Conservation (phyloP, 768 basidiomycete genomes). For the Pulveroboletus sp. region DNA sequence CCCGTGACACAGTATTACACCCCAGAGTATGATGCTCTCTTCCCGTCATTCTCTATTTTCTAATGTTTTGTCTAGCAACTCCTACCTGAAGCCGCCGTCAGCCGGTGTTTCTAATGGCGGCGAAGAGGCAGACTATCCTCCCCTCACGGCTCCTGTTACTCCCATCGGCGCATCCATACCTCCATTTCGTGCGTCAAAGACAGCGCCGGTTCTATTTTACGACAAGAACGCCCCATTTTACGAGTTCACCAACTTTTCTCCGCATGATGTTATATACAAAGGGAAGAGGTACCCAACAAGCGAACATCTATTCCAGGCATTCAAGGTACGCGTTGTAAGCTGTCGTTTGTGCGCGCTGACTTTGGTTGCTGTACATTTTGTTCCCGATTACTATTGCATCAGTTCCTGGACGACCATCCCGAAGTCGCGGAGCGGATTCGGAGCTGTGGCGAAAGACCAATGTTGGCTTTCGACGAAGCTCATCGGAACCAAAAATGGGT, state of each 20-base stretch:
- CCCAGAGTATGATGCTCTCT: conserved; percentile 14
- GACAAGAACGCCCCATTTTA: conserved; percentile 63
- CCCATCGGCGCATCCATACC: conserved; percentile 29
- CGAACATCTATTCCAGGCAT: conserved; percentile 75
- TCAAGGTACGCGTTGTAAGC: conserved; percentile 46
- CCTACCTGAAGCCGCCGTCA: conserved; percentile 14
- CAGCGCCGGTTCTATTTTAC: conserved; percentile 55
- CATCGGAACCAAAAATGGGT: conserved; percentile 61
- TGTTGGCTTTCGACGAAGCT: conserved; percentile 65
- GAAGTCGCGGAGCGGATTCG: conserved; percentile 69
- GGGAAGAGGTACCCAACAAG: conserved; percentile 70
- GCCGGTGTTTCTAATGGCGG: conserved; percentile 6
- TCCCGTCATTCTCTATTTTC: background rate
- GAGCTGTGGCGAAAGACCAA: conserved; percentile 59
- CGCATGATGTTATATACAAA: conserved; percentile 59
- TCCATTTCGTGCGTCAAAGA: conserved; percentile 26
- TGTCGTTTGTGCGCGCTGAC: background rate
- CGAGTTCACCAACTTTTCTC: conserved; percentile 73
- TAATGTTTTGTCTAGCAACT: conserved; percentile 8
- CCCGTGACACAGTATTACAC: conserved; percentile 24
- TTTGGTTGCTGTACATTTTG: background rate
- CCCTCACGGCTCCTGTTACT: conserved; percentile 30
- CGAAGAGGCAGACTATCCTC: conserved; percentile 26
- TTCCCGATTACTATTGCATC: background rate
- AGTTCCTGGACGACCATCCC: conserved; percentile 62